Evolutionary conservation across 1,139 yeast species (phyloP).

Genomic region (Yamadazyma epiphylla): DNA sequence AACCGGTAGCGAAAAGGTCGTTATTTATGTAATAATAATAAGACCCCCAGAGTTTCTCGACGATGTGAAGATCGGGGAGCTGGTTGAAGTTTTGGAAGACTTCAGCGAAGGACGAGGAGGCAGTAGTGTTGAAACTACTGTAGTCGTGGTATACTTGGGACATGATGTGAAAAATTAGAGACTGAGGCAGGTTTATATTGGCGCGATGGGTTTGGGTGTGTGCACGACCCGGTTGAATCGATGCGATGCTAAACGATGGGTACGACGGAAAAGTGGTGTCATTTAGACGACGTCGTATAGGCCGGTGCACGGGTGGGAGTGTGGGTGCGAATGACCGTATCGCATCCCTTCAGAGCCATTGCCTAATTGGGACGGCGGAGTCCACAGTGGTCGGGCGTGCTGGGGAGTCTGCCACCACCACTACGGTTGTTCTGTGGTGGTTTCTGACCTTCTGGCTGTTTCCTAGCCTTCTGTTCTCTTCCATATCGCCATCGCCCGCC

Average conservation of each 20-base stretch:
- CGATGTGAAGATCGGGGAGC: slow-evolving; percentile 19
- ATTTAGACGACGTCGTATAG: too few relatives aligned
- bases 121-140: slow-evolving; percentile 29
- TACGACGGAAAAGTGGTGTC: slow-evolving; percentile 4
- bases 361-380: too few relatives aligned
- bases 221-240: neutral
- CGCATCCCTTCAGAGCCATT: too few relatives aligned
- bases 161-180: slow-evolving; percentile 5
- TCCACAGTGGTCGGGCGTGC: too few relatives aligned
- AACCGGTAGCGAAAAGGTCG: slow-evolving; percentile 45
- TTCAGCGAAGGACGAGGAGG: slow-evolving; percentile 32
- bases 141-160: slow-evolving; percentile 39
- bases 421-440: too few relatives aligned
- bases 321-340: too few relatives aligned
- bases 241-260: slow-evolving; percentile 7
- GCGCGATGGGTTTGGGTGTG: neutral
- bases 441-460: too few relatives aligned
- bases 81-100: slow-evolving; percentile 35
- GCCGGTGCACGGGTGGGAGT: too few relatives aligned
- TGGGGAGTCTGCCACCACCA: too few relatives aligned
- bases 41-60: slow-evolving; percentile 42
- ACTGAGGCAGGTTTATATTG: too few relatives aligned
- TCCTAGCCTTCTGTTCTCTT: too few relatives aligned
- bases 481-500: too few relatives aligned
- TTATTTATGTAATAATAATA: slow-evolving; percentile 41